These are phyloP conservation scores for Gloeophyllum trabeum DNA, from an alignment of 768 basidiomycete species.

Conservation along the genomic window DNA sequence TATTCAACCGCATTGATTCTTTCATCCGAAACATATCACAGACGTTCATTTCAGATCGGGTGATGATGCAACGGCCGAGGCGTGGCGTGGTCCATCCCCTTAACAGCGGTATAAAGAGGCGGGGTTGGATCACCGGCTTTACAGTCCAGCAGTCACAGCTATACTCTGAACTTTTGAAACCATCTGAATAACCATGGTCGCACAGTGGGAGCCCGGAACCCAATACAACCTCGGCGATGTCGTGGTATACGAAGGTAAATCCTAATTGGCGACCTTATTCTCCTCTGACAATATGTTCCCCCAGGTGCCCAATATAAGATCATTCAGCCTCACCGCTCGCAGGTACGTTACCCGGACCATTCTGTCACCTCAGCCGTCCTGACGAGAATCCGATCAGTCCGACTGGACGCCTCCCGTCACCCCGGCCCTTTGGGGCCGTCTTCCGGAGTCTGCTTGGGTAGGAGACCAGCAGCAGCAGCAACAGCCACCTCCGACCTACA, in stretches of 20 bases:
- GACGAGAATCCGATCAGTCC: slow-evolving; percentile 23
- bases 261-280: too few relatives aligned
- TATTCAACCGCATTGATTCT: too few relatives aligned
- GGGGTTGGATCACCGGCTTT: too few relatives aligned
- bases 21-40: too few relatives aligned
- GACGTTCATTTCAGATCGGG: too few relatives aligned
- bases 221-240: slow-evolving; percentile 42
- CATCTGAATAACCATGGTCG: slow-evolving; percentile 22
- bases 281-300: slow-evolving; percentile 1
- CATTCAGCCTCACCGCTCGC: slow-evolving; percentile 61
- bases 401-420: slow-evolving; percentile 58
- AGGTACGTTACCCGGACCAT: slow-evolving; percentile 25
- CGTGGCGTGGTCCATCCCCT: too few relatives aligned
- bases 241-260: slow-evolving; percentile 47
- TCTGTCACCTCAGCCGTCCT: neutral
- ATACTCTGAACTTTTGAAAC: too few relatives aligned
- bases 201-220: slow-evolving; percentile 51
- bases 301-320: slow-evolving; percentile 52
- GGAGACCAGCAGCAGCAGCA: slow-evolving; percentile 7
- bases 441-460: slow-evolving; percentile 20
- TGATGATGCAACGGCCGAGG: too few relatives aligned
- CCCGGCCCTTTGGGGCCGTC: slow-evolving; percentile 59
- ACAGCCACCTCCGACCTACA: slow-evolving; percentile 1
- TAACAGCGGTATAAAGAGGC: too few relatives aligned
- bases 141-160: too few relatives aligned